phyloP scores from a whole-genome alignment of 164 flowering plant genomes.

The Kingdonia uniflora region DNA sequence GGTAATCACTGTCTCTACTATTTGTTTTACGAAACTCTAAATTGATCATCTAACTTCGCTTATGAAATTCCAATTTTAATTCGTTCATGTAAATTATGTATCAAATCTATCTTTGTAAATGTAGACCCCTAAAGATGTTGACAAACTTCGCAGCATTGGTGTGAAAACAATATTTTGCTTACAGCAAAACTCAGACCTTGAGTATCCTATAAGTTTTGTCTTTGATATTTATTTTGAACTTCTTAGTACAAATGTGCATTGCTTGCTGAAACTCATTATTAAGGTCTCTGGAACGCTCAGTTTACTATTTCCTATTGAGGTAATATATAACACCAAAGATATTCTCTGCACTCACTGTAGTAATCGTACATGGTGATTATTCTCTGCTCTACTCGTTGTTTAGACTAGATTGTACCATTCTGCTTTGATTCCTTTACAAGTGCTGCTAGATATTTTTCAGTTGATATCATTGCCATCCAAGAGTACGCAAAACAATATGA shows the following conservation, averaged over 20 bases:
- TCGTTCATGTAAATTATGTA: background rate
- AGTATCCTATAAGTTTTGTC: slow-evolving; percentile 52
- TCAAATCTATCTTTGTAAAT: slow-evolving; percentile 3
- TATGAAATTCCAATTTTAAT: background rate
- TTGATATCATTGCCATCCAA: slow-evolving; percentile 68
- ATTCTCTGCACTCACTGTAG: too few species aligned
- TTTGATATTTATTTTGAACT: slow-evolving; percentile 1
- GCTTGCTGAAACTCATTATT: too few species aligned
- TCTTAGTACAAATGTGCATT: too few species aligned
- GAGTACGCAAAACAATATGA: slow-evolving; percentile 51
- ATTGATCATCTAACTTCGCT: background rate
- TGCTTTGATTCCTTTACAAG: slow-evolving; percentile 29
- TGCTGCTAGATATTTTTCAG: slow-evolving; percentile 63
- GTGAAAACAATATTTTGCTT: slow-evolving; percentile 92
- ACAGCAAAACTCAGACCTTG: slow-evolving; percentile 90
- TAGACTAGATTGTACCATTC: too few species aligned
- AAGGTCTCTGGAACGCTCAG: too few species aligned
- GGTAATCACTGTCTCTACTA: slow-evolving; percentile 31
- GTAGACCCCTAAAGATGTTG: slow-evolving; percentile 88
- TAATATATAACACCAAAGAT: too few species aligned
- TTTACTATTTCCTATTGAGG: too few species aligned
- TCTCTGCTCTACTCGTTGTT: too few species aligned
- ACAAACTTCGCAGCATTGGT: slow-evolving; percentile 77
- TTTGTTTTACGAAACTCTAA: background rate
- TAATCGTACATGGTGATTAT: too few species aligned